A percentile compares a stretch with the other conserved stretches of the same genome.
Evolutionary conservation across 1,139 yeast species (phyloP).

Genomic region (Keqinozyma sinolaborantium): DNA sequence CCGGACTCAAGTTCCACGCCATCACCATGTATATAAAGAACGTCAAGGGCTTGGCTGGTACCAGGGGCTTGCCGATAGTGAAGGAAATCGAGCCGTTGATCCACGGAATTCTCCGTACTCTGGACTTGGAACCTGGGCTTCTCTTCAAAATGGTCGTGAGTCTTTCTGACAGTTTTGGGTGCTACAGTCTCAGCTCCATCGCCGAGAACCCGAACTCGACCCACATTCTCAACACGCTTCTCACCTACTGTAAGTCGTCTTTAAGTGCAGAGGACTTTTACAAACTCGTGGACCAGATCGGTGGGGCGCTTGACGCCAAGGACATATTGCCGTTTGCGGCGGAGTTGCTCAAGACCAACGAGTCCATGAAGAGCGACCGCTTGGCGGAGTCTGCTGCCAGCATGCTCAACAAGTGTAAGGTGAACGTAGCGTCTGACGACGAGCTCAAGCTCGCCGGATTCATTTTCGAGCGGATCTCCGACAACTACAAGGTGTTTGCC

Average conservation of each 20-base stretch:
- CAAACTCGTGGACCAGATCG: conserved; percentile 27
- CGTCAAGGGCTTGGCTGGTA: conserved; percentile 12
- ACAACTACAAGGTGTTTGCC: conserved; percentile 23
- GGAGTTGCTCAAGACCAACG: not conserved
- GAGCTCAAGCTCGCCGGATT: conserved; percentile 24
- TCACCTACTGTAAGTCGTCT: not conserved
- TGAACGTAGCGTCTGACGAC: conserved; percentile 7
- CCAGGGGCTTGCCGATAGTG: not conserved
- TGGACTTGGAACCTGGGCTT: not conserved
- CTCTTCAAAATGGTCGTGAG: not conserved
- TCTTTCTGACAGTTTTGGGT: not conserved
- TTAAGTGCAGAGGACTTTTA: conserved; percentile 11
- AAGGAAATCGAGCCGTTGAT: not conserved
- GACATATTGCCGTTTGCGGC: not conserved
- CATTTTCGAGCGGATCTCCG: conserved; percentile 19
- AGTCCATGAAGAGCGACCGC: not conserved
- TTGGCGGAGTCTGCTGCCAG: not conserved
- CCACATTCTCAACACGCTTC: not conserved
- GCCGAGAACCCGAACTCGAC: not conserved
- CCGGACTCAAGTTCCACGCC: conserved; percentile 24
- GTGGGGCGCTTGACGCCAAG: conserved; percentile 3
- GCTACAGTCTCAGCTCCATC: not conserved
- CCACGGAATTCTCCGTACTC: not conserved
- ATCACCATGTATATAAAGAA: conserved; percentile 22
- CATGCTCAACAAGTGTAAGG: conserved; percentile 5